These are phyloP conservation scores for Licmophora abbreviata DNA, from an alignment of 108 stramenopile genomes.

Conservation along the genomic window DNA sequence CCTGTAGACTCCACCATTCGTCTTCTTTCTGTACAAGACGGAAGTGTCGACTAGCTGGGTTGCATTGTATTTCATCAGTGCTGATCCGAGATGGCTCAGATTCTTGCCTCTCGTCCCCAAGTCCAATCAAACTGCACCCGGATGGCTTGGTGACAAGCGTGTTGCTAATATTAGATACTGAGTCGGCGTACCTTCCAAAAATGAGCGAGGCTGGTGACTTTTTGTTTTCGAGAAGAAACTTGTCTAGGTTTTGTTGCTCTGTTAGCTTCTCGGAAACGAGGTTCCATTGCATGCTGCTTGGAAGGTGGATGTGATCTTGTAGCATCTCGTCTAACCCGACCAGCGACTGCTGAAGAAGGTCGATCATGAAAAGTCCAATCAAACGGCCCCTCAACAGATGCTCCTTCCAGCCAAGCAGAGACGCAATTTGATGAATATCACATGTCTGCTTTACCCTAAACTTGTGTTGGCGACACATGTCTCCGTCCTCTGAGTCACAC, in stretches of 20 bases:
- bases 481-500: not conserved
- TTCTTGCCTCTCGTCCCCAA: not conserved
- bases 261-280: not conserved
- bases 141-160: not conserved
- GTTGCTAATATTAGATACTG: not conserved
- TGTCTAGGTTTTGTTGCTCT: conserved; percentile 7
- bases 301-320: not conserved
- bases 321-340: not conserved
- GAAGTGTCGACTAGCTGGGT: conserved; percentile 10
- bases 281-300: not conserved
- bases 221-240: not conserved
- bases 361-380: not conserved
- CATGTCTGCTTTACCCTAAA: conserved; percentile 7
- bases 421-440: conserved; percentile 14
- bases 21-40: not conserved
- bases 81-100: not conserved
- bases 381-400: not conserved
- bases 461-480: conserved; percentile 12
- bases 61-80: conserved; percentile 19
- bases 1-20: not conserved
- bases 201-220: not conserved
- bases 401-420: conserved; percentile 44
- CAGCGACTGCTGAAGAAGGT: not conserved
- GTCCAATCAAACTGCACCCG: not conserved
- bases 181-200: not conserved